Percentiles rank a stretch among this genome's conserved stretches.
phyloP scores from a whole-genome alignment of 1,284 basidiomycete species.

The Apiotrichum montevideense region DNA sequence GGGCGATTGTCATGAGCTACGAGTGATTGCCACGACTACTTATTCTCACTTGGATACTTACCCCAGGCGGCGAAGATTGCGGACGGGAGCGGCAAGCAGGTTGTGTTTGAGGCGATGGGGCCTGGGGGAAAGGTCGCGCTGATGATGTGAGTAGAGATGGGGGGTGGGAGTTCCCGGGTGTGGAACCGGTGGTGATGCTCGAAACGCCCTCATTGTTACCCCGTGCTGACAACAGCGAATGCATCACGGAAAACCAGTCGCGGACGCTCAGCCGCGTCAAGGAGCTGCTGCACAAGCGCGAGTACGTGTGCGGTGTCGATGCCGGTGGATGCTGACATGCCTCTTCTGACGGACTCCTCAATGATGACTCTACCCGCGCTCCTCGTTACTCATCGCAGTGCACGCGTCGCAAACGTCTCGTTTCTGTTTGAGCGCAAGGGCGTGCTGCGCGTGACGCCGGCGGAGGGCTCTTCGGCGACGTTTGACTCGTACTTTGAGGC shows the following conservation, averaged over 20 bases:
- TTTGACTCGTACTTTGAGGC: constrained; percentile 45
- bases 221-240: constrained; percentile 55
- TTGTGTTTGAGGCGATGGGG: constrained; percentile 66
- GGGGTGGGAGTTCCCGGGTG: background rate
- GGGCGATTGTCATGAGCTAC: no score
- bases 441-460: constrained; percentile 55
- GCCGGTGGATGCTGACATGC: background rate
- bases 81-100: constrained; percentile 36
- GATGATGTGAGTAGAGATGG: constrained; percentile 58
- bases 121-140: constrained; percentile 60
- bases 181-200: no score
- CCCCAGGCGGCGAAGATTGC: constrained; percentile 25
- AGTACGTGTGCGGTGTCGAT: constrained; percentile 48
- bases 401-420: constrained; percentile 63
- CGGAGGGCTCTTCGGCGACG: constrained; percentile 17
- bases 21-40: no score
- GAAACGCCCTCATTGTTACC: no score
- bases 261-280: constrained; percentile 63
- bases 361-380: background rate
- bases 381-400: constrained; percentile 47
- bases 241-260: constrained; percentile 65
- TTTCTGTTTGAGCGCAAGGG: constrained; percentile 72
- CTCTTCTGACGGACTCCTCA: no score
- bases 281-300: constrained; percentile 56
- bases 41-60: background rate